Percentiles rank a stretch among this genome's conserved stretches.
Conservation (phyloP, 108 stramenopile species). For the Heterococcus sp. region DNA sequence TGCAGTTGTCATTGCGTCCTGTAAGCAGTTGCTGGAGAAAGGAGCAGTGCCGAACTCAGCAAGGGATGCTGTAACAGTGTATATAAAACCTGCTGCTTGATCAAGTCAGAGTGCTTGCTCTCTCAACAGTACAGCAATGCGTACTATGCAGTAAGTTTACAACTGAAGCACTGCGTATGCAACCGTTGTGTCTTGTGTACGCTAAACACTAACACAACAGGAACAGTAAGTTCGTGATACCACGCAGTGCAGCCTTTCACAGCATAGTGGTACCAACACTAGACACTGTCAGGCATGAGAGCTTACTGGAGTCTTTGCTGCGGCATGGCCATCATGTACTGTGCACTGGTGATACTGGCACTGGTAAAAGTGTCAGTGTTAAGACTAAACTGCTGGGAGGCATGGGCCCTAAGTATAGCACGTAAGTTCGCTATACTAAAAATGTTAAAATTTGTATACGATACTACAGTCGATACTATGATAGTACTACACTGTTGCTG, state of each 20-base stretch:
- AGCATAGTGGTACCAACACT: conserved; percentile 64
- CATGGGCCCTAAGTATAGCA: conserved; percentile 48
- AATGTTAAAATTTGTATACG: too few species aligned
- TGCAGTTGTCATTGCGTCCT: too few species aligned
- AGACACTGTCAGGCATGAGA: conserved; percentile 64
- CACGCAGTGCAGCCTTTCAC: conserved; percentile 56
- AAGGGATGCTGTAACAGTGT: too few species aligned
- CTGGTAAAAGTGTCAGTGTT: conserved; percentile 60
- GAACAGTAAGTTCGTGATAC: conserved; percentile 44
- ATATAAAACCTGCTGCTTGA: too few species aligned
- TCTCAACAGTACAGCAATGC: too few species aligned
- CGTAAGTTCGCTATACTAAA: too few species aligned
- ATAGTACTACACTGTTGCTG: too few species aligned
- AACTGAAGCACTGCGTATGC: not conserved
- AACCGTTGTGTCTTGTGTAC: not conserved
- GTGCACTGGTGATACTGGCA: conserved; percentile 63
- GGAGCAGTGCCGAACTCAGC: too few species aligned
- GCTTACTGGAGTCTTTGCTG: conserved; percentile 54
- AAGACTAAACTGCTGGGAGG: conserved; percentile 54
- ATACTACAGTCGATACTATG: too few species aligned
- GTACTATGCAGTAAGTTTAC: not conserved
- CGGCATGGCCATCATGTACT: conserved; percentile 58
- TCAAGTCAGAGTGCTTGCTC: too few species aligned
- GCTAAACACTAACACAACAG: conserved; percentile 15
- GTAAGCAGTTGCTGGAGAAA: too few species aligned